A percentile compares a stretch with the other conserved stretches of the same genome.
Evolutionary conservation across 1,284 basidiomycete genomes (phyloP).

Genomic region (Rhodotorula sp.): DNA sequence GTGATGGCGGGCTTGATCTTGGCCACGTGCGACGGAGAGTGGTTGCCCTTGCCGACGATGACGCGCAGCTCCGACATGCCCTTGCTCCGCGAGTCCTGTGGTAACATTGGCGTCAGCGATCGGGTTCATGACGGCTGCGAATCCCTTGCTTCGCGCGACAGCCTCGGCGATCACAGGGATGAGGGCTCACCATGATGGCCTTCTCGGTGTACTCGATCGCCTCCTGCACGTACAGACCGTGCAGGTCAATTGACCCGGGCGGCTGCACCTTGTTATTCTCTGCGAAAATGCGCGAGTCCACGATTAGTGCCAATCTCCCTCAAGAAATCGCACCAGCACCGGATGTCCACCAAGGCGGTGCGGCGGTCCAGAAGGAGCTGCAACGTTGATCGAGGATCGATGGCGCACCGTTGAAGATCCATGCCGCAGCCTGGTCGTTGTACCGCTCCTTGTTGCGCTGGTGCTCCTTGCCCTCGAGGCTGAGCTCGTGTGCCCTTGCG

Average conservation of each 20-base stretch:
- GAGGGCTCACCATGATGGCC: constrained; percentile 27
- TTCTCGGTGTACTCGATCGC: constrained; percentile 50
- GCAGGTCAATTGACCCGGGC: constrained; percentile 77
- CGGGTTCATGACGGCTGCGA: neutral
- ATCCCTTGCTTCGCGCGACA: neutral
- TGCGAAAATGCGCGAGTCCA: constrained; percentile 47
- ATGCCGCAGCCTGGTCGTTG: constrained; percentile 81
- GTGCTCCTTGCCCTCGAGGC: constrained; percentile 78
- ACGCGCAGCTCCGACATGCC: constrained; percentile 73
- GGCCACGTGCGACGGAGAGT: constrained; percentile 74
- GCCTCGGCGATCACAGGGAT: neutral
- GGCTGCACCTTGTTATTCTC: constrained; percentile 80
- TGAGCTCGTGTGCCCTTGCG: constrained; percentile 77
- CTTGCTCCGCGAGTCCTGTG: constrained; percentile 62
- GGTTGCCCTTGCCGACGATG: constrained; percentile 81
- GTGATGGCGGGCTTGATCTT: constrained; percentile 92
- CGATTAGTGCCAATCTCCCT: neutral
- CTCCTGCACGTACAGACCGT: constrained; percentile 84
- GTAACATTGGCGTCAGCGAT: neutral
- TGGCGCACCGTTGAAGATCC: constrained; percentile 76
- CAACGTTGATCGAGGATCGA: no score
- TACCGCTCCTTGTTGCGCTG: constrained; percentile 75
- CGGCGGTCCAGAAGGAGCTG: neutral
- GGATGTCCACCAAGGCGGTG: no score
- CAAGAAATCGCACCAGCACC: no score